Evolutionary conservation across 2,329 filamentous ascomycete genomes (phyloP).

Genomic region (Pseudocercospora eumusae): DNA sequence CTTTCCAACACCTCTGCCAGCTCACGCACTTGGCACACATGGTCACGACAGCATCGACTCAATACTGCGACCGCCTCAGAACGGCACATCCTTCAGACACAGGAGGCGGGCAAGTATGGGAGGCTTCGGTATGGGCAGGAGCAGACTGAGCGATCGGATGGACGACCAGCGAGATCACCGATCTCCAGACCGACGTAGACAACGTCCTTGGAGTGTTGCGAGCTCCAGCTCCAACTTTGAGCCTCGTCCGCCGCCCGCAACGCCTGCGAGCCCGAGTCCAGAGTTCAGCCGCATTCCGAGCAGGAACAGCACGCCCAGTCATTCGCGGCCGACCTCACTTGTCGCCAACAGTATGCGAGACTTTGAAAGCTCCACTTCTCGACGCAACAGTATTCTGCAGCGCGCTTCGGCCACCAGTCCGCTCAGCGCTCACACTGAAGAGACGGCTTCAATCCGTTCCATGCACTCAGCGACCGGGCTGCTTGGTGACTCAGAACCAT

Average conservation of each 20-base stretch:
- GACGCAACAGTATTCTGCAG: conserved; percentile 37
- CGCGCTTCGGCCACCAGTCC: conserved; percentile 34
- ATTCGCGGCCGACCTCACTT: conserved; percentile 38
- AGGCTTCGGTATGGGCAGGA: conserved; percentile 45
- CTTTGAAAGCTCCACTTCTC: conserved; percentile 32
- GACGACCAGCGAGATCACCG: conserved; percentile 58
- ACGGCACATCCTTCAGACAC: conserved; percentile 56
- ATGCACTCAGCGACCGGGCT: conserved; percentile 38
- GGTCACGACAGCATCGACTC: conserved; percentile 53
- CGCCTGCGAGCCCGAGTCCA: conserved; percentile 61
- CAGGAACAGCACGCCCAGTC: conserved; percentile 37
- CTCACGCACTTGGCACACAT: conserved; percentile 37
- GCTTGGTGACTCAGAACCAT: conserved; percentile 33
- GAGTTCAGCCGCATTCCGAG: conserved; percentile 51
- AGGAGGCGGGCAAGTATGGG: conserved; percentile 58
- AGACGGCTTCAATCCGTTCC: conserved; percentile 38
- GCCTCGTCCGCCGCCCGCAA: conserved; percentile 63
- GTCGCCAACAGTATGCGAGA: conserved; percentile 39
- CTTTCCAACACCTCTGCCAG: conserved; percentile 45
- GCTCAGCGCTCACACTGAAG: conserved; percentile 38
- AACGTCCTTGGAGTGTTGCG: conserved; percentile 41
- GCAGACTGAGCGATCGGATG: conserved; percentile 38
- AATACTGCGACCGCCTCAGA: conserved; percentile 56
- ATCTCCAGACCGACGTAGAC: conserved; percentile 44
- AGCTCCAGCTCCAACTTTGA: conserved; percentile 41